Evolutionary conservation across 2,329 filamentous ascomycete species (phyloP), one percentile per base, ranked within the genome.

Genomic region (Xylariaceae sp.): DNA sequence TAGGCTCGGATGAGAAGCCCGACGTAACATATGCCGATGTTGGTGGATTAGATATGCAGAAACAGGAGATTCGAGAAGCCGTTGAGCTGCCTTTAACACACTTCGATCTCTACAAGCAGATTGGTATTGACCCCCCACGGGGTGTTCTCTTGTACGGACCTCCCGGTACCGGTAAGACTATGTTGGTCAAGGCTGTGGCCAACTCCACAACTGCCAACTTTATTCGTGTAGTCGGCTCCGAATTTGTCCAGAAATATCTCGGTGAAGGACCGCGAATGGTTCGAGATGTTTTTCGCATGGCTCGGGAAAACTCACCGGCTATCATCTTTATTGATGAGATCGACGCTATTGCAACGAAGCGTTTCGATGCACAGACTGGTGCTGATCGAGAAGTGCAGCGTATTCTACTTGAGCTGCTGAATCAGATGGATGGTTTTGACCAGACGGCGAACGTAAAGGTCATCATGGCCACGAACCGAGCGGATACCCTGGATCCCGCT

Each of bases 241-340:
- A 99, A 74, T 98, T 99, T 70, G 95, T 99, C 50, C 95, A 99
- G 74, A 99, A 99, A 79, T 99, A 99, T 71, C 84, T 99, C 2
- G 95, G 95, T 74, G 95, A 99, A 75, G 95, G 95, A 48, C 95
- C 95, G 50, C 91, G 95, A 66, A 99, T 99, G 95, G 95, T 99
- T 51, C 91, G 95, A 71, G 95, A 99, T 74, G 95, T 99, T 36
- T 99, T 99, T 85, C 86, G 95, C 62, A 99, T 99, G 95, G 95
- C 95, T 33, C 89, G 95, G 62, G 95, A 99, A 81, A 99, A 99
- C 80, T 94, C 92, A 0, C 95, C 95, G 0, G 90, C 93, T 57
- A 99, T 99, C 75, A 99, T 99, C 78, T 99, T 99, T 83, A 99
- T 99, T 73, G 95, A 99, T 73, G 95, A 99, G 76, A 97, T 99